Percentiles rank a stretch among this genome's conserved stretches.
Evolutionary conservation across 2,329 filamentous ascomycete genomes (phyloP).

Genomic region (Clonostachys rosea): DNA sequence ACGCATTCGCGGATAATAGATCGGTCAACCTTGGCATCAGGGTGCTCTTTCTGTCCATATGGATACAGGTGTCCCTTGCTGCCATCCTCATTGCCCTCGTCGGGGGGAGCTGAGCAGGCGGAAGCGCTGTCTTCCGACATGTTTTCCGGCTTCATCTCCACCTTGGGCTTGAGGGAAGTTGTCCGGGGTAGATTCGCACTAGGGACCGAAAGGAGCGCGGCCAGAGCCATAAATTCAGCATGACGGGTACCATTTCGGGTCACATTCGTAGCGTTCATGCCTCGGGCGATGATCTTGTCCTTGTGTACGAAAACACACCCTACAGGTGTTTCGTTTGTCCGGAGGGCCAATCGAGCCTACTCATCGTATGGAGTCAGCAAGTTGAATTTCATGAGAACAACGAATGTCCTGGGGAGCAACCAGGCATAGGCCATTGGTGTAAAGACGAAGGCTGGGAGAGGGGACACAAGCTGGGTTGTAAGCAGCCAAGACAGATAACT

Average conservation of each 20-base stretch:
- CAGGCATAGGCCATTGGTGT: background rate
- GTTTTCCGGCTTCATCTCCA: conserved; percentile 9
- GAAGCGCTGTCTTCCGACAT: conserved; percentile 8
- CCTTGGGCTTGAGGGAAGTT: conserved; percentile 25
- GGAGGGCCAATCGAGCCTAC: conserved; percentile 80
- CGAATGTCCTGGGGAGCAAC: too few species aligned
- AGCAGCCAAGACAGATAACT: conserved; percentile 11
- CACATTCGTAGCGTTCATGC: conserved; percentile 96
- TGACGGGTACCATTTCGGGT: conserved; percentile 90
- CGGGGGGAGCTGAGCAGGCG: conserved; percentile 11
- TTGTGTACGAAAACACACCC: conserved; percentile 89
- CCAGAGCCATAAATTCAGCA: conserved; percentile 88
- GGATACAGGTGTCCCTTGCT: conserved; percentile 53
- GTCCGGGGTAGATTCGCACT: conserved; percentile 17
- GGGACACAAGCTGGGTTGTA: background rate
- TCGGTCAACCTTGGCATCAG: conserved; percentile 53
- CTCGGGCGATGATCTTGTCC: conserved; percentile 74
- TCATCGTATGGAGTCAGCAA: conserved; percentile 9
- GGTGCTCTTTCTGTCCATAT: conserved; percentile 55
- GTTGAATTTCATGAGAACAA: background rate
- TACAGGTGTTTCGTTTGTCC: conserved; percentile 88
- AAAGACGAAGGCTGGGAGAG: background rate
- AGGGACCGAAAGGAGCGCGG: conserved; percentile 43
- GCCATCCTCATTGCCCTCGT: conserved; percentile 48
- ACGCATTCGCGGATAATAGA: conserved; percentile 66